These are phyloP conservation scores for Fusarium sp. DNA, from an alignment of 2,329 filamentous ascomycete genomes.

Conservation along the genomic window DNA sequence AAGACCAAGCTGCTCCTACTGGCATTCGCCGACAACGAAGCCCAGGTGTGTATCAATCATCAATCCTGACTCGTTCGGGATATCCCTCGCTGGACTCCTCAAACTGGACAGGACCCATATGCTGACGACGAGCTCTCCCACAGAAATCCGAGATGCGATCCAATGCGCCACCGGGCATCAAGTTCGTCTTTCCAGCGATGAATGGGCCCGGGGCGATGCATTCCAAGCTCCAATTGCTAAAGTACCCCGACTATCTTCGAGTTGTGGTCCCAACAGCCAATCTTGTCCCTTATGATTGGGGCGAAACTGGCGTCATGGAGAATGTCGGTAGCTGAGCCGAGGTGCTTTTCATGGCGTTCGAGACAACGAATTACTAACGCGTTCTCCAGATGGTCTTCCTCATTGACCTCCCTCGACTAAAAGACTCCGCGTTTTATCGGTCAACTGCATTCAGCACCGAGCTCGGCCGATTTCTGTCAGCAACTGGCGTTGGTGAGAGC, in stretches of 20 bases:
- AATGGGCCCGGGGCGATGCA: slow-evolving; percentile 83
- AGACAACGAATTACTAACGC: slow-evolving; percentile 38
- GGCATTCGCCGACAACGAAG: slow-evolving; percentile 65
- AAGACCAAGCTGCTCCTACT: slow-evolving; percentile 73
- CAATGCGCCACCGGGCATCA: slow-evolving; percentile 67
- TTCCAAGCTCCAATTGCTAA: slow-evolving; percentile 93
- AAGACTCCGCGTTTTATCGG: slow-evolving; percentile 49
- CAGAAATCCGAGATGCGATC: slow-evolving; percentile 62
- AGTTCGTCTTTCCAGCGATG: slow-evolving; percentile 87
- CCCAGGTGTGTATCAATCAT: slow-evolving; percentile 59
- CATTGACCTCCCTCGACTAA: slow-evolving; percentile 84
- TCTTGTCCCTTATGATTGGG: slow-evolving; percentile 88
- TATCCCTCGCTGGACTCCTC: slow-evolving; percentile 12
- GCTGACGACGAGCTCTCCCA: slow-evolving; percentile 36
- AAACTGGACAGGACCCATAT: slow-evolving; percentile 16
- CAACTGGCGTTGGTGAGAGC: slow-evolving; percentile 72
- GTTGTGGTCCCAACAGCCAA: slow-evolving; percentile 92
- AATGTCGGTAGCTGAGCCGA: slow-evolving; percentile 67
- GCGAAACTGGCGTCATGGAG: slow-evolving; percentile 85
- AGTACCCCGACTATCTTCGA: slow-evolving; percentile 78
- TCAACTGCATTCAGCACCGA: slow-evolving; percentile 73
- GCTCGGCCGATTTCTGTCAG: slow-evolving; percentile 76
- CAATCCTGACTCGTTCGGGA: slow-evolving; percentile 15
- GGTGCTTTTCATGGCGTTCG: slow-evolving; percentile 26
- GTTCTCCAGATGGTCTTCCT: slow-evolving; percentile 78